These are phyloP conservation scores for Pythium plurisporium DNA, from an alignment of 352 stramenopile genomes.

Conservation along the genomic window DNA sequence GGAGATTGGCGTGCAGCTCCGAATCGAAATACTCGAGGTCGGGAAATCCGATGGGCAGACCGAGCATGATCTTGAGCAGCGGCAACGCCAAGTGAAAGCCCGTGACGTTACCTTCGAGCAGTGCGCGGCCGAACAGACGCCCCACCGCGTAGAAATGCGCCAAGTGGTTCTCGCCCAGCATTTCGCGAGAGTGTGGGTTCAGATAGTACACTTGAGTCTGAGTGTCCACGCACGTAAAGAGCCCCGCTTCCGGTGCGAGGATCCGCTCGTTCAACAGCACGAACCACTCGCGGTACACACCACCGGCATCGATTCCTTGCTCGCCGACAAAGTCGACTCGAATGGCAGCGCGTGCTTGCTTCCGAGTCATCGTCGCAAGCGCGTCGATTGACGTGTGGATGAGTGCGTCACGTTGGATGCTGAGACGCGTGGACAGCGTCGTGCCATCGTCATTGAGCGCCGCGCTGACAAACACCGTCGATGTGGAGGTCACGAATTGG, in stretches of 20 bases:
- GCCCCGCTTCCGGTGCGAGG: slow-evolving; percentile 18
- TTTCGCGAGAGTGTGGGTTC: slow-evolving; percentile 25
- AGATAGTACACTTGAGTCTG: slow-evolving; percentile 33
- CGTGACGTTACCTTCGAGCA: slow-evolving; percentile 80
- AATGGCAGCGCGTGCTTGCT: slow-evolving; percentile 23
- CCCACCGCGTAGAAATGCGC: slow-evolving; percentile 27
- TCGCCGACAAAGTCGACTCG: slow-evolving; percentile 61
- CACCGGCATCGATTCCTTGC: slow-evolving; percentile 53
- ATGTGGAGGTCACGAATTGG: slow-evolving; percentile 12
- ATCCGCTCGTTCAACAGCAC: slow-evolving; percentile 34
- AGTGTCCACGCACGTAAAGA: slow-evolving; percentile 28
- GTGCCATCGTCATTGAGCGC: slow-evolving; percentile 9
- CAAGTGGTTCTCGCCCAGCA: slow-evolving; percentile 30
- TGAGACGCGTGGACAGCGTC: not conserved
- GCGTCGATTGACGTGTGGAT: slow-evolving; percentile 10
- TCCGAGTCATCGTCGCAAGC: not conserved
- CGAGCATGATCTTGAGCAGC: slow-evolving; percentile 93
- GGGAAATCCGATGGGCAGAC: slow-evolving; percentile 85
- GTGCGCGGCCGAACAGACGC: slow-evolving; percentile 24
- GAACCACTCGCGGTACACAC: slow-evolving; percentile 68
- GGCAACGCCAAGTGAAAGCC: slow-evolving; percentile 86
- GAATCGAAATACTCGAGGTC: slow-evolving; percentile 75
- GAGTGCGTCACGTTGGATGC: slow-evolving; percentile 4
- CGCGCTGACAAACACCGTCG: slow-evolving; percentile 8
- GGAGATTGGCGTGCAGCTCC: slow-evolving; percentile 25